Conservation (phyloP, 2,329 filamentous ascomycete species). For the Volutella citrinella region DNA sequence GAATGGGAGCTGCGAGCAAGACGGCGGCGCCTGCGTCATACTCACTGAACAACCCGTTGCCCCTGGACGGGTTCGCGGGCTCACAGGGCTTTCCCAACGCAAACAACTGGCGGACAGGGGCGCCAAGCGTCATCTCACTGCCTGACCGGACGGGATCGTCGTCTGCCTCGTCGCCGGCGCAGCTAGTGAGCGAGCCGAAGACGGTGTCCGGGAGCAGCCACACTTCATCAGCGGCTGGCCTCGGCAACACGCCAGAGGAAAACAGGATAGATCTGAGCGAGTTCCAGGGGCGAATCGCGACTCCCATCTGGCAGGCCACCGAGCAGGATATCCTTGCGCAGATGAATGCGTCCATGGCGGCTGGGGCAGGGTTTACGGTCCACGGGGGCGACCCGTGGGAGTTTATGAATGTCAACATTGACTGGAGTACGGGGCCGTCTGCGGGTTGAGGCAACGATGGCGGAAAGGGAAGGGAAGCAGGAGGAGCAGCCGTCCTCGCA, state of each 20-base stretch:
- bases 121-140: conserved; percentile 15
- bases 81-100: too few species aligned
- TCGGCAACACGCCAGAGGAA: conserved; percentile 36
- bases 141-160: conserved; percentile 34
- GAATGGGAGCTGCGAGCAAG: too few species aligned
- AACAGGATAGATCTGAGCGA: conserved; percentile 32
- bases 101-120: conserved; percentile 7
- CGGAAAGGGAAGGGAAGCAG: too few species aligned
- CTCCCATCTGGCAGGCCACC: conserved; percentile 29
- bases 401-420: conserved; percentile 25
- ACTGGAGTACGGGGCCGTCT: conserved; percentile 21
- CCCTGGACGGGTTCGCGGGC: too few species aligned
- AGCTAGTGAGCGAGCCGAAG: conserved; percentile 18
- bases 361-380: conserved; percentile 16
- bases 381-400: conserved; percentile 27
- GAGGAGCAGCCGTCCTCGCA: conserved; percentile 1
- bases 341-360: conserved; percentile 23
- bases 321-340: conserved; percentile 30
- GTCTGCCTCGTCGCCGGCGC: conserved; percentile 27
- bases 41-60: too few species aligned
- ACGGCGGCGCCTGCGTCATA: too few species aligned
- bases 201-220: conserved; percentile 27
- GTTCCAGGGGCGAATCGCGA: conserved; percentile 30
- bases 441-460: too few species aligned
- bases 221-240: conserved; percentile 28